Base-by-base conservation (phyloP, 306 rosid genomes). In the Rosa multiflora region DNA sequence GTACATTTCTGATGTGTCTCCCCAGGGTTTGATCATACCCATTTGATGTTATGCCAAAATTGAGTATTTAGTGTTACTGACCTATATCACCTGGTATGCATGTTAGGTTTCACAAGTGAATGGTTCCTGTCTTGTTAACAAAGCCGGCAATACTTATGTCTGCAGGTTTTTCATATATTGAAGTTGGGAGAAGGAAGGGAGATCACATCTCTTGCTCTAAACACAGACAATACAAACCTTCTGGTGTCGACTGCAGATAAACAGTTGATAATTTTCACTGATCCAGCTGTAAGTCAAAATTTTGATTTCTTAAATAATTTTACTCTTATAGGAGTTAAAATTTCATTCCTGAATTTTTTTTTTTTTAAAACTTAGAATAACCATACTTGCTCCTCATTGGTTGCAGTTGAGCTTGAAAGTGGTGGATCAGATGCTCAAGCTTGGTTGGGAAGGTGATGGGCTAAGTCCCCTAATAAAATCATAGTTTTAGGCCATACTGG, bases 321-420 rank as follows among this genome's bases (percentile, higher is more conserved):
- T 15, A 35, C 46, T 12, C 15, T 66, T 4, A 12, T 5, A 15
- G 35, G 62, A 20, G 11, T 20, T 56, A 8, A 15, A 52, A 0
- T 20, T 14, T 53, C 21, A 55, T 55, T 55, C 29, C 9, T 55
- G 8, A 21, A 7, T 32, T 32, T 32, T 32, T 32, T 32, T 32
- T 32, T 32, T 32, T 32, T 32, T 3, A 3, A n/a, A 21, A 58
- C 63, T 0, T 58, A n/a, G 63, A 58, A 21, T 58, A 46, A 21
- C 73, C 44, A 32, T 71, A 29, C 26, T 18, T 64, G 82, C 52
- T 67, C 58, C 64, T 74, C 72, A 35, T 78, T 87, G 81, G 68
- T 73, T 85, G 91, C 97, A 95, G 99, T 85, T 95, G 89, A 95
- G 99, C 89, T 90, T 95, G 93, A 95, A 95, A 87, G 97, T 95